A percentile compares a stretch with the other conserved stretches of the same genome.
Conservation (phyloP, 179 eudicot species). For the Beta corolliflora region DNA sequence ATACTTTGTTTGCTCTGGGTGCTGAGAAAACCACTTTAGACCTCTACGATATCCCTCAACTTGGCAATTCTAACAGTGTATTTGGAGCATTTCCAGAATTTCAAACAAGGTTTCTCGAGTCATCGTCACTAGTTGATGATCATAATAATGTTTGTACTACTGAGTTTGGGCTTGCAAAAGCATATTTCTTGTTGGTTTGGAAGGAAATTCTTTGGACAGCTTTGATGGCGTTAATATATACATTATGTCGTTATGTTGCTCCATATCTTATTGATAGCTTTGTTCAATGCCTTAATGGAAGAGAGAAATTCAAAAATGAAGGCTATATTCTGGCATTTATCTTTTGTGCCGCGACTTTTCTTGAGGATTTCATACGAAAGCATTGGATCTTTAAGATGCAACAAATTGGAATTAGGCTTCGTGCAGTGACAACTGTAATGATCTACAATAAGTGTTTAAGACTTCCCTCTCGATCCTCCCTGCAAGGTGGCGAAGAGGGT, state of each 20-base stretch:
- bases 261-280: slow-evolving; percentile 64
- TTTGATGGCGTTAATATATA: slow-evolving; percentile 34
- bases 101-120: slow-evolving; percentile 30
- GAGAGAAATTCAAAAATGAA: slow-evolving; percentile 22
- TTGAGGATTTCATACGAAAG: slow-evolving; percentile 44
- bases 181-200: slow-evolving; percentile 42
- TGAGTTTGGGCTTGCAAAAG: slow-evolving; percentile 40
- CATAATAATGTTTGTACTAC: slow-evolving; percentile 29
- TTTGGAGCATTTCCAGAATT: slow-evolving; percentile 51
- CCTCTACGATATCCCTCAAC: slow-evolving; percentile 65
- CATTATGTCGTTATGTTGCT: slow-evolving; percentile 52
- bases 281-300: slow-evolving; percentile 59
- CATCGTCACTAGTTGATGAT: neutral
- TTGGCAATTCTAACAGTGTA: slow-evolving; percentile 43
- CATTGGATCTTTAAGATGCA: slow-evolving; percentile 38
- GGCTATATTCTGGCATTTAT: slow-evolving; percentile 47
- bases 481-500: slow-evolving; percentile 7
- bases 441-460: slow-evolving; percentile 39
- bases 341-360: slow-evolving; percentile 45
- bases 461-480: slow-evolving; percentile 44
- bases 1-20: slow-evolving; percentile 45
- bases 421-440: slow-evolving; percentile 34
- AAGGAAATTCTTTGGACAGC: slow-evolving; percentile 51
- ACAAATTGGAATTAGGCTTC: slow-evolving; percentile 44
- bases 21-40: slow-evolving; percentile 44